These are phyloP conservation scores for Pichia sp. DNA, from an alignment of 1,139 yeast genomes.

Conservation along the genomic window DNA sequence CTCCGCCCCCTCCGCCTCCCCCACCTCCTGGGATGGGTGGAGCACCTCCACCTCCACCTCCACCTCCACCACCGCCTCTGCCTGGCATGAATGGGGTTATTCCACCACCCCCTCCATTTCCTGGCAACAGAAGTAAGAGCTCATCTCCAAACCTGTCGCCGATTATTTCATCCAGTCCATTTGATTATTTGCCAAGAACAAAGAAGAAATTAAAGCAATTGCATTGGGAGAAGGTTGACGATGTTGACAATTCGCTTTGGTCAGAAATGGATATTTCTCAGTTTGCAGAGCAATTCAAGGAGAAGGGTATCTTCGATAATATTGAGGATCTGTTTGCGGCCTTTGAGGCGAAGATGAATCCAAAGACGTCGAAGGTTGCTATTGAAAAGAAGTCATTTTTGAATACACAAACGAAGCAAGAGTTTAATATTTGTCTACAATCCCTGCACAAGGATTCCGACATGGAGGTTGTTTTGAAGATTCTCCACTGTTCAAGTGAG, in stretches of 20 bases:
- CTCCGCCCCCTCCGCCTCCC: slow-evolving; percentile 29
- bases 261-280: slow-evolving; percentile 41
- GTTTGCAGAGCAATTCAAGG: slow-evolving; percentile 57
- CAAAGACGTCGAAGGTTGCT: slow-evolving; percentile 39
- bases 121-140: slow-evolving; percentile 25
- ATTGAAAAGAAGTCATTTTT: slow-evolving; percentile 55
- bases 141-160: slow-evolving; percentile 29
- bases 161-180: slow-evolving; percentile 39
- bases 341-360: slow-evolving; percentile 57
- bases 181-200: slow-evolving; percentile 67
- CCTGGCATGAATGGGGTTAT: slow-evolving; percentile 21
- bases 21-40: slow-evolving; percentile 24
- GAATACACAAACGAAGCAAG: slow-evolving; percentile 79
- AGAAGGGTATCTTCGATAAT: slow-evolving; percentile 70
- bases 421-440: slow-evolving; percentile 89
- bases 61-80: slow-evolving; percentile 29
- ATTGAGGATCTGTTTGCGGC: slow-evolving; percentile 76
- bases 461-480: slow-evolving; percentile 57
- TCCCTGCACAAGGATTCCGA: slow-evolving; percentile 63
- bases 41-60: slow-evolving; percentile 31
- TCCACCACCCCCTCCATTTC: slow-evolving; percentile 38
- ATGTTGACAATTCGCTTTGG: slow-evolving; percentile 66
- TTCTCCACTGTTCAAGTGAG: slow-evolving; percentile 68
- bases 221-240: slow-evolving; percentile 79
- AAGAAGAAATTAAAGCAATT: slow-evolving; percentile 73